Percentiles rank a stretch among this genome's conserved stretches.
Conservation (phyloP, 805 yeast species). For the Kluyveromyces wickerhamii region DNA sequence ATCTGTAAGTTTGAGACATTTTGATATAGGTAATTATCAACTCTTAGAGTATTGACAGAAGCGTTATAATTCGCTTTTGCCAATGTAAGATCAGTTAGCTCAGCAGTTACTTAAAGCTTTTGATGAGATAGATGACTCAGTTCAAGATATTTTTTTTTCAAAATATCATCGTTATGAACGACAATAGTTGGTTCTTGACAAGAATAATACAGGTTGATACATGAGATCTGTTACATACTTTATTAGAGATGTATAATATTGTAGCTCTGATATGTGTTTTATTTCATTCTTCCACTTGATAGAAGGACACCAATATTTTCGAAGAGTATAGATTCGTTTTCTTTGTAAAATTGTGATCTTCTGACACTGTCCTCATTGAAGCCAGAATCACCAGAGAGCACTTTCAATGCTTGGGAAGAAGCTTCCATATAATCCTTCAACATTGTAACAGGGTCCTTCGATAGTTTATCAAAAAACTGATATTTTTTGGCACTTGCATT, state of each 20-base stretch:
- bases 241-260: too few species aligned
- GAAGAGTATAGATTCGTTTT: constrained; percentile 61
- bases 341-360: constrained; percentile 63
- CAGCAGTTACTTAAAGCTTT: too few species aligned
- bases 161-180: too few species aligned
- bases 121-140: too few species aligned
- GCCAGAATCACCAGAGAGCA: constrained; percentile 83
- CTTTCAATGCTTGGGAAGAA: constrained; percentile 77
- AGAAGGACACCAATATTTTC: constrained; percentile 74
- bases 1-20: constrained; percentile 59
- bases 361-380: constrained; percentile 84
- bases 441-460: constrained; percentile 71
- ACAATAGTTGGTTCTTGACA: too few species aligned
- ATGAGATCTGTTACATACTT: too few species aligned
- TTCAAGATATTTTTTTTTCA: too few species aligned
- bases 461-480: constrained; percentile 66
- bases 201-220: too few species aligned
- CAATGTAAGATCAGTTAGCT: too few species aligned
- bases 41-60: too few species aligned
- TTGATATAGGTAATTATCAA: neutral
- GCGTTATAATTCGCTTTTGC: too few species aligned
- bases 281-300: constrained; percentile 30
- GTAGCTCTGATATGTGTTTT: too few species aligned
- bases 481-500: constrained; percentile 54
- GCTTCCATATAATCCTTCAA: constrained; percentile 67